These are phyloP conservation scores for Epichloe festucae DNA, from an alignment of 2,329 filamentous ascomycete genomes.

Conservation along the genomic window DNA sequence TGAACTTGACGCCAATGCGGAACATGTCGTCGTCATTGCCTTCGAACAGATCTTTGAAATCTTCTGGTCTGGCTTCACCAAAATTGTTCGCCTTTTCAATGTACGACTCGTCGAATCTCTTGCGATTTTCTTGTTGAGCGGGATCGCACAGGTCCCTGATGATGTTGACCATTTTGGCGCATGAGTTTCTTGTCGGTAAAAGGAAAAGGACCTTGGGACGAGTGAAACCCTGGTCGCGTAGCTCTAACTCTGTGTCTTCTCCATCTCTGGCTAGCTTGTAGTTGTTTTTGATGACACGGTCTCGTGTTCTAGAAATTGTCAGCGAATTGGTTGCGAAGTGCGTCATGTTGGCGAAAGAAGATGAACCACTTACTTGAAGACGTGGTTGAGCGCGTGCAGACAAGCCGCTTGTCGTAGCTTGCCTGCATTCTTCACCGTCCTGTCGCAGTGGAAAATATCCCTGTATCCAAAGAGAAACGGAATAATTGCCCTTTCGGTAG, in stretches of 20 bases:
- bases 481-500: constrained; percentile 51
- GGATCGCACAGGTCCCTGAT: constrained; percentile 66
- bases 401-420: constrained; percentile 59
- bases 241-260: constrained; percentile 52
- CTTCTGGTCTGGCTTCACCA: constrained; percentile 62
- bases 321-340: background rate
- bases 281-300: constrained; percentile 87
- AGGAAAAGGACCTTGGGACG: constrained; percentile 86
- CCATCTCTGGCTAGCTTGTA: constrained; percentile 58
- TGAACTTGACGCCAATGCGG: constrained; percentile 90
- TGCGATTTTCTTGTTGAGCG: constrained; percentile 90
- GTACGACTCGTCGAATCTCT: constrained; percentile 80
- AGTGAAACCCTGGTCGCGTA: constrained; percentile 90
- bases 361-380: constrained; percentile 55
- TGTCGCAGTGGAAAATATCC: constrained; percentile 64
- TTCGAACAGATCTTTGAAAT: constrained; percentile 80
- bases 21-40: constrained; percentile 98
- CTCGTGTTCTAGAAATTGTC: constrained; percentile 54
- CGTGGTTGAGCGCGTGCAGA: constrained; percentile 79
- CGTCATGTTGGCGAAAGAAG: background rate
- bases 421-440: constrained; percentile 55
- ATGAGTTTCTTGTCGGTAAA: constrained; percentile 77
- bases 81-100: constrained; percentile 51
- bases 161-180: constrained; percentile 62
- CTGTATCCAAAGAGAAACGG: constrained; percentile 69